Evolutionary conservation across 371 early-diverging fungal species (phyloP).

Genomic region (Mortierella sp.): DNA sequence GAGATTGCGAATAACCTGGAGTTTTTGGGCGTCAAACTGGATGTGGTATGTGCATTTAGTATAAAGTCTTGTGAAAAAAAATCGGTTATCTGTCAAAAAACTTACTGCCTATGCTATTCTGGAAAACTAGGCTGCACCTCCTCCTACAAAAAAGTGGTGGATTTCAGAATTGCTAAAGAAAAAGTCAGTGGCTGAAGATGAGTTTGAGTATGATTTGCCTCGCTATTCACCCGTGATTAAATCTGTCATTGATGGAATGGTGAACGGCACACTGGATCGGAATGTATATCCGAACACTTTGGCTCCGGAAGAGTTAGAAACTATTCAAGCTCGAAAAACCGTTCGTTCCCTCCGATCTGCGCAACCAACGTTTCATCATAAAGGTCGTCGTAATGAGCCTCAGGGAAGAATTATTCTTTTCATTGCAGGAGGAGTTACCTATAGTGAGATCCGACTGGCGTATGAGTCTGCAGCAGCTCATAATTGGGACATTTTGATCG

Average conservation of each 20-base stretch:
- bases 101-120: neutral
- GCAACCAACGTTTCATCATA: slow-evolving; percentile 56
- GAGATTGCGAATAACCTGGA: slow-evolving; percentile 86
- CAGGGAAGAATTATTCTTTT: slow-evolving; percentile 71
- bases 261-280: slow-evolving; percentile 47
- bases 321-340: slow-evolving; percentile 55
- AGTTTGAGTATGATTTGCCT: slow-evolving; percentile 76
- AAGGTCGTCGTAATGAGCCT: slow-evolving; percentile 56
- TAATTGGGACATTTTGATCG: slow-evolving; percentile 87
- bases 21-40: slow-evolving; percentile 76
- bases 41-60: slow-evolving; percentile 46
- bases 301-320: slow-evolving; percentile 47
- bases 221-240: slow-evolving; percentile 79
- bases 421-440: slow-evolving; percentile 93
- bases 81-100: neutral
- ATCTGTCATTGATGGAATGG: slow-evolving; percentile 54
- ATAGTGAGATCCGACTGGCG: slow-evolving; percentile 87
- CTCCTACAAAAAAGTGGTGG: slow-evolving; percentile 53
- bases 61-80: neutral
- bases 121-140: slow-evolving; percentile 41
- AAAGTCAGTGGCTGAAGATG: slow-evolving; percentile 67
- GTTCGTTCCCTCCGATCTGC: slow-evolving; percentile 56
- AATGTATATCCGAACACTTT: slow-evolving; percentile 48
- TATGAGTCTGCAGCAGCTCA: slow-evolving; percentile 85
- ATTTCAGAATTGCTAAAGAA: slow-evolving; percentile 46